Evolutionary conservation across 768 basidiomycete genomes (phyloP).

Genomic region (Sporobolomyces roseus): DNA sequence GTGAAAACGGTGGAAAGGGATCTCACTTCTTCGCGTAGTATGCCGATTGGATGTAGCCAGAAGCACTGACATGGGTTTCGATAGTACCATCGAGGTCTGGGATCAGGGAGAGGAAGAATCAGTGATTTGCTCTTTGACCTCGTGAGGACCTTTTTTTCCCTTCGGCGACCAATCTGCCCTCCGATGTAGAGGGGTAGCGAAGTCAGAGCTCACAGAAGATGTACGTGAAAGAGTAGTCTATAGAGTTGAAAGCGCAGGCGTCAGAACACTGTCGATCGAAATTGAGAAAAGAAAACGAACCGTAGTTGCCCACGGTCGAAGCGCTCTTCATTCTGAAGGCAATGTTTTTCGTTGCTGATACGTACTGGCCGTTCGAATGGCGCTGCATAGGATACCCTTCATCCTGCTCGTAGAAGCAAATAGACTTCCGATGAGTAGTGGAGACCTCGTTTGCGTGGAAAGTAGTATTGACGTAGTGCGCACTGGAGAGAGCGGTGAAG

Average conservation of each 20-base stretch:
- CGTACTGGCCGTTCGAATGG: constrained; percentile 42
- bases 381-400: constrained; percentile 45
- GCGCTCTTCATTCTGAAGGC: constrained; percentile 34
- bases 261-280: not conserved
- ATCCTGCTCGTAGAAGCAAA: constrained; percentile 42
- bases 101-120: not conserved
- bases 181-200: no score
- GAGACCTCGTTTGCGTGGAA: constrained; percentile 47
- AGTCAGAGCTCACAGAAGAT: constrained; percentile 32
- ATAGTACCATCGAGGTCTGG: constrained; percentile 40
- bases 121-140: not conserved
- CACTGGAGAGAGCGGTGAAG: no score
- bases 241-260: not conserved
- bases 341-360: constrained; percentile 42
- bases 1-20: not conserved
- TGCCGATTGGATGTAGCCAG: constrained; percentile 30
- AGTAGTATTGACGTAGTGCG: constrained; percentile 45
- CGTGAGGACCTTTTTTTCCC: no score
- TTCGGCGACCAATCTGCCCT: no score
- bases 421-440: constrained; percentile 45
- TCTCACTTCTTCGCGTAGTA: constrained; percentile 24
- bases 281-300: not conserved
- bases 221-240: constrained; percentile 31
- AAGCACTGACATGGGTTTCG: constrained; percentile 37
- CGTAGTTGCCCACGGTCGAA: constrained; percentile 44